Percentiles rank a stretch among this genome's conserved stretches.
These are phyloP conservation scores for Populus tomentosa DNA, from an alignment of 441 rosid species.

Conservation along the genomic window DNA sequence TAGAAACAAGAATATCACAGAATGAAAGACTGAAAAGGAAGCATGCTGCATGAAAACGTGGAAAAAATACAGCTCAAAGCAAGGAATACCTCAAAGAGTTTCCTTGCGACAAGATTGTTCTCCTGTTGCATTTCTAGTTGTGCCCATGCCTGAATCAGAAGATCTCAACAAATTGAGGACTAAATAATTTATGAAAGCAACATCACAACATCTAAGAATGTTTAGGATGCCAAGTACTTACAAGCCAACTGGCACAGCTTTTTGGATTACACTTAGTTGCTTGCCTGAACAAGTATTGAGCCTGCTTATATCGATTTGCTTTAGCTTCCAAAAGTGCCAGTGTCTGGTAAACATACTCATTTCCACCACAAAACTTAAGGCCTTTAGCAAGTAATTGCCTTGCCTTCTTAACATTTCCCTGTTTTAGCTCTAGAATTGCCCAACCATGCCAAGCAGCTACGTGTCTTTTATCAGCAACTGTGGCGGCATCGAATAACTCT, in stretches of 20 bases:
- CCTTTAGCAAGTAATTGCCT: slow-evolving; percentile 88
- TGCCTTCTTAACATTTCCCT: slow-evolving; percentile 87
- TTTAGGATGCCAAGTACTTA: slow-evolving; percentile 42
- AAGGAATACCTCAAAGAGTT: slow-evolving; percentile 70
- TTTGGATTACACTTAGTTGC: slow-evolving; percentile 79
- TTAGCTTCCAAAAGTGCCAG: slow-evolving; percentile 81
- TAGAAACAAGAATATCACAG: neutral
- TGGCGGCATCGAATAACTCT: slow-evolving; percentile 91
- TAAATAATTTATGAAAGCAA: slow-evolving; percentile 1
- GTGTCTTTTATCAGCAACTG: slow-evolving; percentile 88
- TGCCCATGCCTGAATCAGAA: slow-evolving; percentile 77
- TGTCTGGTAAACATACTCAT: slow-evolving; percentile 89
- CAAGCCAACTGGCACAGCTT: slow-evolving; percentile 99
- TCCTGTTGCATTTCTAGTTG: slow-evolving; percentile 88
- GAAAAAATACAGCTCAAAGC: neutral
- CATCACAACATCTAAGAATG: neutral
- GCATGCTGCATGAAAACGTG: neutral
- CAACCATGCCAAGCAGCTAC: slow-evolving; percentile 98
- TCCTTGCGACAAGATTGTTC: slow-evolving; percentile 64
- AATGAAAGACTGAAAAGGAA: neutral
- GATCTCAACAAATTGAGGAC: slow-evolving; percentile 16
- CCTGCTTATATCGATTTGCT: slow-evolving; percentile 71
- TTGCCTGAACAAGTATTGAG: slow-evolving; percentile 73
- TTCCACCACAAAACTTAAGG: slow-evolving; percentile 74
- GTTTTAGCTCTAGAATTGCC: slow-evolving; percentile 92